A percentile compares a stretch with the other conserved stretches of the same genome.
Evolutionary conservation across 345 rosid genomes (phyloP).

Genomic region (Rhodomyrtus tomentosa): DNA sequence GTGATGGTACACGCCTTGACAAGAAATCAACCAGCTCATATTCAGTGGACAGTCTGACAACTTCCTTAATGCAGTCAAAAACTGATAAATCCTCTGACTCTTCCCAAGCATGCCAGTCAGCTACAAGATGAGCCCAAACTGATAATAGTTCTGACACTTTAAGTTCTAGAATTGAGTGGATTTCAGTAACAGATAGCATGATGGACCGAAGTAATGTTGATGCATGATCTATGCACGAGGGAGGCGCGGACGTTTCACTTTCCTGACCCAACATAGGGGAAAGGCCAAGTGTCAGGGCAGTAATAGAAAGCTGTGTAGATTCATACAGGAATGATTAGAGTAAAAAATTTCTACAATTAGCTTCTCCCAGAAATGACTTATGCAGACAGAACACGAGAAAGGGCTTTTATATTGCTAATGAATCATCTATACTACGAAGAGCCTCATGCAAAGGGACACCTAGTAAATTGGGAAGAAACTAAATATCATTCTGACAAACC

Average conservation of each 20-base stretch:
- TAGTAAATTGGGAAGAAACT: neutral
- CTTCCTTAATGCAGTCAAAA: constrained; percentile 76
- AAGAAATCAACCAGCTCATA: constrained; percentile 44
- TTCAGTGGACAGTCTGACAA: constrained; percentile 38
- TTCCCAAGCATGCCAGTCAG: constrained; percentile 85
- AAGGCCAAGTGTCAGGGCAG: neutral
- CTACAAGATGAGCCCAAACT: constrained; percentile 71
- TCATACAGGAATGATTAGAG: neutral
- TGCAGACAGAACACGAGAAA: neutral
- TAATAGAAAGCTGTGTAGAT: neutral
- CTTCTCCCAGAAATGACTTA: neutral
- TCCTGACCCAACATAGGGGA: constrained; percentile 18
- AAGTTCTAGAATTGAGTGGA: constrained; percentile 30
- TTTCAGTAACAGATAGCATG: constrained; percentile 43
- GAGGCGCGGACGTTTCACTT: constrained; percentile 24
- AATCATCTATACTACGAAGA: neutral
- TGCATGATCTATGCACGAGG: constrained; percentile 55
- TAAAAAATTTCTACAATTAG: neutral
- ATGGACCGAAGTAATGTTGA: constrained; percentile 50
- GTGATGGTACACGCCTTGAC: constrained; percentile 31
- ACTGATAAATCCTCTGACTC: constrained; percentile 76
- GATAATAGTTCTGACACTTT: constrained; percentile 45
- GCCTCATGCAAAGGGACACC: neutral
- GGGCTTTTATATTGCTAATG: neutral
- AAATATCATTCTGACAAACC: neutral